Base-by-base conservation (phyloP, 371 early-diverging fungal species). In the Circinella umbellata region DNA sequence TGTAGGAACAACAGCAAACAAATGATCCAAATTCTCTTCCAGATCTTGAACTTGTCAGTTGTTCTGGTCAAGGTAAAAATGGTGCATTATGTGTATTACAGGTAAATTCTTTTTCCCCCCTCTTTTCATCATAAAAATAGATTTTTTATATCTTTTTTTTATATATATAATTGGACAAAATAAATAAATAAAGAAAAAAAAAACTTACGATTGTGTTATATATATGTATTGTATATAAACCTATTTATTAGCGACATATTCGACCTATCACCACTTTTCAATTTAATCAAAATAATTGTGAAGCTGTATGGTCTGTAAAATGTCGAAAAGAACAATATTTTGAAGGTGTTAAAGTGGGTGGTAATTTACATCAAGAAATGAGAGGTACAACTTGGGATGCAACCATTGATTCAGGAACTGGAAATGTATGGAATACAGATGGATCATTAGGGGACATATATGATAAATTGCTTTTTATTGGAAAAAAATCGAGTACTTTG, bases 51-150 rank as follows among this genome's bases (percentile, higher is more conserved):
- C 73, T 97, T 5, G 94, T 95, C 3, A 89, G 88, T 10, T 94
- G 95, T 54, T 85, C 92, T 14, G 97, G 96, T 6, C 83, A 92
- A 63, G 94, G 88, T 18, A 83, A 85, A 49, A 84, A 88, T 65
- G 96, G 96, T 0, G 79, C 92, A 2, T 76, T 97, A 9, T 90
- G 88, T 46, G 89, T 96, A n/a, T 88, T 96, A 61, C 93, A 89
- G 51, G 51, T 51, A 51, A 15, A n/a, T 42, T 42, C 27, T 27
- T 2, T 27, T 2, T 27, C 27, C 27, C 27, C 27, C 27, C 27
- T 2, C 27, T 27, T 27, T 27, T 27, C 27, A 27, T 27, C 27
- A 27, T 47, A 47, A 47, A 47, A 47, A 0, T 11, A 47, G 51
- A n/a, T 1, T 51, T 51, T 15, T n/a, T 14, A 37, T 61, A 35